These are phyloP conservation scores for Hypoxylon rubiginosum DNA, from an alignment of 2,329 filamentous ascomycete genomes.

Conservation along the genomic window DNA sequence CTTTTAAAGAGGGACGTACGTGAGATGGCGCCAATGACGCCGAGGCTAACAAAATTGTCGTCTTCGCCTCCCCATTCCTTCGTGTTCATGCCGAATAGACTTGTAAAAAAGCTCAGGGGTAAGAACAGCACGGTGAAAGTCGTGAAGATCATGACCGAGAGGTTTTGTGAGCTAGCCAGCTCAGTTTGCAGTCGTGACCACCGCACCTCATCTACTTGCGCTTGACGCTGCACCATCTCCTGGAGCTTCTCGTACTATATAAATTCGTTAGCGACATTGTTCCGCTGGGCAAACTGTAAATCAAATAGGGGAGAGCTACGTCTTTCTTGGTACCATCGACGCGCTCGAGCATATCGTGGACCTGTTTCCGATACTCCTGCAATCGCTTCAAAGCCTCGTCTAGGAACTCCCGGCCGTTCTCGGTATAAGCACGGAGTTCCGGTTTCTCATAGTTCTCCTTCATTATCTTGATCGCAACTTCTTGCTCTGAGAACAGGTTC, in stretches of 20 bases:
- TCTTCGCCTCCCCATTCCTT: conserved; percentile 67
- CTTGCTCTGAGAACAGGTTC: conserved; percentile 70
- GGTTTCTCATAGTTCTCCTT: conserved; percentile 58
- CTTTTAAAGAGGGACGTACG: conserved; percentile 45
- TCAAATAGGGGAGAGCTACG: conserved; percentile 50
- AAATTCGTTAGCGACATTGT: conserved; percentile 17
- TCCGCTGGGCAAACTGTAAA: background rate
- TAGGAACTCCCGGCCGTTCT: conserved; percentile 65
- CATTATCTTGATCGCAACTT: conserved; percentile 64
- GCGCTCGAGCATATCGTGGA: conserved; percentile 70
- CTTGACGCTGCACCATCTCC: conserved; percentile 76
- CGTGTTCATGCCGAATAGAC: conserved; percentile 75
- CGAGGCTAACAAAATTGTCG: conserved; percentile 59
- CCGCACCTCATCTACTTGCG: conserved; percentile 75
- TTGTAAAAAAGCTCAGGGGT: conserved; percentile 74
- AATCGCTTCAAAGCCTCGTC: conserved; percentile 65
- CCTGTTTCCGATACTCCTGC: conserved; percentile 67
- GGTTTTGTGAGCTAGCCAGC: conserved; percentile 71
- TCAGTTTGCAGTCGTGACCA: conserved; percentile 73
- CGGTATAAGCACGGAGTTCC: conserved; percentile 58
- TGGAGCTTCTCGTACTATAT: conserved; percentile 72
- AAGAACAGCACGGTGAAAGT: conserved; percentile 74
- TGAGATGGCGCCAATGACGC: conserved; percentile 62
- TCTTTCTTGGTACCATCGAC: conserved; percentile 71
- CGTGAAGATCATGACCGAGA: conserved; percentile 76